A percentile compares a stretch with the other conserved stretches of the same genome.
Conservation (phyloP, 495 filamentous ascomycete genomes). For the Penicillium argentinense region DNA sequence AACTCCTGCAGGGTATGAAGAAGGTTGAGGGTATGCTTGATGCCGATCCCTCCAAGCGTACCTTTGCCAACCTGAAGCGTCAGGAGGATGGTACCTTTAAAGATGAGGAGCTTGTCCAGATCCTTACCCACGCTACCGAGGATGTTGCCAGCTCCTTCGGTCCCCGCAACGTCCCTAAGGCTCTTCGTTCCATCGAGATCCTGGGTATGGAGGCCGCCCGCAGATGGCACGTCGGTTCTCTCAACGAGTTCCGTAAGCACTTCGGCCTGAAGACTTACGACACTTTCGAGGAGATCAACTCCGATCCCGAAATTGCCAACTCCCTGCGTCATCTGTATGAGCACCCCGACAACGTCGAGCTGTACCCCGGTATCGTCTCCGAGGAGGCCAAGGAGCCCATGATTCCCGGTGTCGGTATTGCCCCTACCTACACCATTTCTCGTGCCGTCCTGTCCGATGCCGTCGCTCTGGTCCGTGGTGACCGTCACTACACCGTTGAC, state of each 20-base stretch:
- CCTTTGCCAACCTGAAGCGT: constrained; percentile 58
- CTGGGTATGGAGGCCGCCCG: constrained; percentile 62
- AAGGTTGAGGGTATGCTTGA: constrained; percentile 51
- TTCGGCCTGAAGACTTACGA: constrained; percentile 57
- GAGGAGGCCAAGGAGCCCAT: constrained; percentile 56
- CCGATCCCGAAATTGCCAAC: constrained; percentile 54
- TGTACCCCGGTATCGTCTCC: constrained; percentile 61
- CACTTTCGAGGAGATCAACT: constrained; percentile 63
- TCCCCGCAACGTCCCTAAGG: constrained; percentile 59
- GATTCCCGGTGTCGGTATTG: constrained; percentile 55
- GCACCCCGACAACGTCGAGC: constrained; percentile 62
- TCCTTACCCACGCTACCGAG: constrained; percentile 58
- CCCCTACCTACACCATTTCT: constrained; percentile 59
- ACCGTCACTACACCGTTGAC: constrained; percentile 55
- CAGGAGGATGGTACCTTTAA: constrained; percentile 56
- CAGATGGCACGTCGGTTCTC: constrained; percentile 57
- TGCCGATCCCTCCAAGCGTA: constrained; percentile 53
- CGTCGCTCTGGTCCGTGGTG: constrained; percentile 54
- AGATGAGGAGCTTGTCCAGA: constrained; percentile 62
- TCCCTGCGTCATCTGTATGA: constrained; percentile 55
- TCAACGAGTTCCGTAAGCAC: constrained; percentile 66
- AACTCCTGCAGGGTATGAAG: constrained; percentile 54
- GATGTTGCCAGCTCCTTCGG: constrained; percentile 60
- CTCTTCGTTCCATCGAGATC: constrained; percentile 57
- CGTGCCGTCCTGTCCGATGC: constrained; percentile 54